Percentiles rank a stretch among this genome's conserved stretches.
These are phyloP conservation scores for Triadica sebifera DNA, from an alignment of 345 rosid genomes.

Conservation along the genomic window DNA sequence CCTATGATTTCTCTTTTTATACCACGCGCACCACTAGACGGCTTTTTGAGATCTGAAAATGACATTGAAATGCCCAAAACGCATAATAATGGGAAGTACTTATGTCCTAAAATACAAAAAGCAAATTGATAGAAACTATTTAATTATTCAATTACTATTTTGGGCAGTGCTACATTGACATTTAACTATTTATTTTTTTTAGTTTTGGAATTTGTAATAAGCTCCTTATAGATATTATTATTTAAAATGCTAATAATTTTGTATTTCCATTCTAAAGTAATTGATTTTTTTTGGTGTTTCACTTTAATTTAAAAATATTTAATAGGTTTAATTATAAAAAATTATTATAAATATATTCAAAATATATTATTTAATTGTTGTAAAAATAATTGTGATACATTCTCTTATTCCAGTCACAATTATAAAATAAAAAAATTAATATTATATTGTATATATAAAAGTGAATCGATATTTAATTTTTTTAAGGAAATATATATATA, in stretches of 20 bases:
- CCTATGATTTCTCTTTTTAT: conserved; percentile 14
- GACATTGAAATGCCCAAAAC: background rate
- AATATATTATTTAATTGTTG: too few species aligned
- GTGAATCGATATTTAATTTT: too few species aligned
- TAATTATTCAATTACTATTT: background rate
- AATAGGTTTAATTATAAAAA: too few species aligned
- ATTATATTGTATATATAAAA: too few species aligned
- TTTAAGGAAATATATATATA: too few species aligned
- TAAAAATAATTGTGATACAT: too few species aligned
- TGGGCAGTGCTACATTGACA: background rate
- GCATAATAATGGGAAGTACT: background rate
- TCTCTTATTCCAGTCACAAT: too few species aligned
- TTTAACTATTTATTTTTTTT: background rate
- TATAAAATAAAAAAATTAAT: too few species aligned
- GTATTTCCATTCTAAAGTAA: too few species aligned
- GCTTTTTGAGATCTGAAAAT: background rate
- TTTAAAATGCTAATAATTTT: background rate
- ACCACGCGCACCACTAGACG: conserved; percentile 17
- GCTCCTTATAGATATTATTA: background rate
- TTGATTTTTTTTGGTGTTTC: too few species aligned
- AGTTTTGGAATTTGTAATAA: background rate
- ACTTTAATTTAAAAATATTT: too few species aligned
- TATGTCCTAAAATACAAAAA: background rate
- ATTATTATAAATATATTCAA: too few species aligned
- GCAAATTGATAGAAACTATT: background rate